Evolutionary conservation across 306 rosid species (phyloP).

Genomic region (Astragalus membranaceus): DNA sequence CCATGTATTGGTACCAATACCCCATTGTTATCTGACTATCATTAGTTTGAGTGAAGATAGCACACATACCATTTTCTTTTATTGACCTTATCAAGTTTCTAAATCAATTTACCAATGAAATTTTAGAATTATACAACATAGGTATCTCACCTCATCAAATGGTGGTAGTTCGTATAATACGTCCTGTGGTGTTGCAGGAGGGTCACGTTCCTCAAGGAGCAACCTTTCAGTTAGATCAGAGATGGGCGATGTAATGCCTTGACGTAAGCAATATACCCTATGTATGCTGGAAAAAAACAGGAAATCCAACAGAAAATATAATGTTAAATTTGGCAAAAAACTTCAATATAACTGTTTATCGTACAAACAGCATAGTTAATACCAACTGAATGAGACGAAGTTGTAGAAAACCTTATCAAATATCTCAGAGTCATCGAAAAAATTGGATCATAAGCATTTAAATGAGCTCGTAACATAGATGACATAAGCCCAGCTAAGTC

Average conservation of each 20-base stretch:
- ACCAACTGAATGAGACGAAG: background rate
- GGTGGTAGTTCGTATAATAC: conserved; percentile 84
- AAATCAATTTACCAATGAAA: background rate
- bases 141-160: conserved; percentile 76
- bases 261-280: conserved; percentile 80
- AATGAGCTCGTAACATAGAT: conserved; percentile 83
- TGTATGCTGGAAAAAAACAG: conserved; percentile 59
- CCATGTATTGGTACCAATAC: background rate
- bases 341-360: background rate
- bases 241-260: conserved; percentile 85
- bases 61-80: background rate
- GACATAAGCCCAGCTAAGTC: conserved; percentile 87
- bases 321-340: background rate
- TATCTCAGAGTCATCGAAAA: conserved; percentile 93
- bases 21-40: background rate
- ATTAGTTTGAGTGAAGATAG: background rate
- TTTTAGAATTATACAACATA: conserved; percentile 8
- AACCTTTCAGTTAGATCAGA: conserved; percentile 90
- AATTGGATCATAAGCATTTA: conserved; percentile 92
- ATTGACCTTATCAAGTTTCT: background rate
- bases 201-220: conserved; percentile 89
- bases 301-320: conserved; percentile 9
- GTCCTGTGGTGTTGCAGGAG: conserved; percentile 84
- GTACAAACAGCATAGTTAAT: background rate
- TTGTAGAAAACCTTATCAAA: conserved; percentile 70